Percentiles rank a stretch among this genome's conserved stretches.
Conservation (phyloP, 2,329 filamentous ascomycete species). For the Capronia americana region DNA sequence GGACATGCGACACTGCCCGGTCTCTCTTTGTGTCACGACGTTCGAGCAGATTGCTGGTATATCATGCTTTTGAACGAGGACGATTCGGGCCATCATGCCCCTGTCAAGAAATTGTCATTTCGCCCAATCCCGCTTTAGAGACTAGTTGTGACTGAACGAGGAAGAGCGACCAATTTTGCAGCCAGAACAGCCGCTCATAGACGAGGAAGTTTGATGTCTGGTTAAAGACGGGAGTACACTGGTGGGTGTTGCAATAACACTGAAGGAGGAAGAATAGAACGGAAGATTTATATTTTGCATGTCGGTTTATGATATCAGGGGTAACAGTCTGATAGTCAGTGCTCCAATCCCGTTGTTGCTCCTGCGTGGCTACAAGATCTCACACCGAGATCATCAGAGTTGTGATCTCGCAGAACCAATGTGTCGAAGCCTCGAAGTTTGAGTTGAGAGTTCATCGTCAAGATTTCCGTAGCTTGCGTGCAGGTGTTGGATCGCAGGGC, state of each 20-base stretch:
- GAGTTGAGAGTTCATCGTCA: slow-evolving; percentile 24
- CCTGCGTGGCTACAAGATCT: neutral
- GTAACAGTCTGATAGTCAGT: neutral
- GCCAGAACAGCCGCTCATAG: neutral
- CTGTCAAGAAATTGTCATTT: neutral
- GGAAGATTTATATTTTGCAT: neutral
- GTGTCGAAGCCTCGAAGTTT: neutral
- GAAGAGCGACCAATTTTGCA: neutral
- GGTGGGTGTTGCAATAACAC: neutral
- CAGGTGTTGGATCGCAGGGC: neutral
- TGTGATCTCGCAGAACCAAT: neutral
- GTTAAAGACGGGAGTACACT: neutral
- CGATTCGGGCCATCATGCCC: neutral
- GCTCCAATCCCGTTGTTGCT: neutral
- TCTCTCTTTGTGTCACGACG: neutral
- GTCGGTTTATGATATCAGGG: neutral
- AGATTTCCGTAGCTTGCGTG: neutral
- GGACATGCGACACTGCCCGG: too few relatives aligned
- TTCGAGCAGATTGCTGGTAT: neutral
- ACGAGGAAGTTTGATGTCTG: neutral
- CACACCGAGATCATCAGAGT: neutral
- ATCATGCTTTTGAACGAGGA: neutral
- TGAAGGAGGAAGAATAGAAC: neutral
- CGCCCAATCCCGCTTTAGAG: too few relatives aligned
- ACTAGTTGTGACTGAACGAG: neutral